These are phyloP conservation scores for Chytriomyces sp. DNA, from an alignment of 192 early-diverging fungal genomes.

Conservation along the genomic window DNA sequence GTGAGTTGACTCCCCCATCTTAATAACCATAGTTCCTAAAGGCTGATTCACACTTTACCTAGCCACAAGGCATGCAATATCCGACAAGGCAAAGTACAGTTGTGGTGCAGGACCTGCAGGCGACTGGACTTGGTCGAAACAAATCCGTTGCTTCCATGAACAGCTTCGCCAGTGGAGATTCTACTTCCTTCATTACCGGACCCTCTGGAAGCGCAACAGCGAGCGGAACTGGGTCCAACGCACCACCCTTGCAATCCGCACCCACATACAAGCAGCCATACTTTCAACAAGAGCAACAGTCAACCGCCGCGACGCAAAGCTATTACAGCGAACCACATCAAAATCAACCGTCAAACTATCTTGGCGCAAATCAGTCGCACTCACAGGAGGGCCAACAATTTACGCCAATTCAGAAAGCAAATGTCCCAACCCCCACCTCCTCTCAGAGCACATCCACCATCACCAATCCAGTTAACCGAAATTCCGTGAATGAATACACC, in stretches of 20 bases:
- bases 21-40: neutral
- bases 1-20: neutral
- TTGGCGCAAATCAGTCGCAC: no score
- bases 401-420: neutral
- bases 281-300: no score
- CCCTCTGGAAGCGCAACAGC: neutral
- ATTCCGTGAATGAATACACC: neutral
- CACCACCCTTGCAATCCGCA: no score
- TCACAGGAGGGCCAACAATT: no score
- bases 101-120: neutral
- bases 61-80: neutral
- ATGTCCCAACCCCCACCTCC: neutral
- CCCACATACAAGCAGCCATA: no score
- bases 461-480: neutral
- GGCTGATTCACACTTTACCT: neutral
- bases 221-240: no score
- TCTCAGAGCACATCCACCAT: neutral
- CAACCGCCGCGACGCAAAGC: no score
- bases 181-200: neutral
- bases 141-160: neutral
- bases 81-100: neutral
- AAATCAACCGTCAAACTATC: no score
- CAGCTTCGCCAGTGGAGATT: neutral
- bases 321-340: no score
- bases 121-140: neutral